These are phyloP conservation scores for Cladosporium cucumerinum DNA, from an alignment of 2,329 filamentous ascomycete species.

Conservation along the genomic window DNA sequence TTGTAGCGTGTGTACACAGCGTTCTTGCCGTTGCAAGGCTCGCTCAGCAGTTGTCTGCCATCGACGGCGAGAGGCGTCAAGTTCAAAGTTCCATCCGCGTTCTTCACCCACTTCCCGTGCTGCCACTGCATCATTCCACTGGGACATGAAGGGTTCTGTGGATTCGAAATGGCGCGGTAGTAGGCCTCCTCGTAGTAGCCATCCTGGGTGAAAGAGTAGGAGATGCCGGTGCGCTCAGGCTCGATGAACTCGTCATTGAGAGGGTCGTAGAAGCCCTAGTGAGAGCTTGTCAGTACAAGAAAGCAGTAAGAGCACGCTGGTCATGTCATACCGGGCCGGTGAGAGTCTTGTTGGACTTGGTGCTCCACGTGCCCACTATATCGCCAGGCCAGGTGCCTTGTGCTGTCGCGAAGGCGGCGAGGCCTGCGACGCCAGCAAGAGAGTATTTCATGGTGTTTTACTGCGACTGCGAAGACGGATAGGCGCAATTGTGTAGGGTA, in stretches of 20 bases:
- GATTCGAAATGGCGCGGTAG: slow-evolving; percentile 67
- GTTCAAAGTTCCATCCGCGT: slow-evolving; percentile 56
- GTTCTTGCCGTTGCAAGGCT: slow-evolving; percentile 57
- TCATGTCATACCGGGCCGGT: slow-evolving; percentile 60
- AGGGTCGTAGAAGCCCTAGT: slow-evolving; percentile 66
- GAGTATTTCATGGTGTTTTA: slow-evolving; percentile 28
- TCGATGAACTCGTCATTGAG: slow-evolving; percentile 64
- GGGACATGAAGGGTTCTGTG: slow-evolving; percentile 43
- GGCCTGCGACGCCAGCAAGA: slow-evolving; percentile 26
- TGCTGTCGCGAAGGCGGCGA: slow-evolving; percentile 23
- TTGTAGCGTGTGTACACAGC: slow-evolving; percentile 65
- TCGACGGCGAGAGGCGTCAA: slow-evolving; percentile 63
- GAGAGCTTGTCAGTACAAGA: slow-evolving; percentile 1
- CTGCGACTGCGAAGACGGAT: neutral
- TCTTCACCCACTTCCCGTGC: slow-evolving; percentile 60
- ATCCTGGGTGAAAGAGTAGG: slow-evolving; percentile 68
- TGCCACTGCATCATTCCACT: slow-evolving; percentile 51
- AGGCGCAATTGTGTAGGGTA: neutral
- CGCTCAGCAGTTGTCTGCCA: slow-evolving; percentile 63
- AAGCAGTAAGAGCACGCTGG: neutral
- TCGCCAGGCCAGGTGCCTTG: slow-evolving; percentile 32
- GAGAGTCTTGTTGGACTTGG: slow-evolving; percentile 65
- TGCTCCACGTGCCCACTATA: slow-evolving; percentile 69
- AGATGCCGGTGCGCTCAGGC: slow-evolving; percentile 64
- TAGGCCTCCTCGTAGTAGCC: slow-evolving; percentile 67